phyloP scores from a whole-genome alignment of 306 rosid genomes.

The Hippophae gyantsensis region DNA sequence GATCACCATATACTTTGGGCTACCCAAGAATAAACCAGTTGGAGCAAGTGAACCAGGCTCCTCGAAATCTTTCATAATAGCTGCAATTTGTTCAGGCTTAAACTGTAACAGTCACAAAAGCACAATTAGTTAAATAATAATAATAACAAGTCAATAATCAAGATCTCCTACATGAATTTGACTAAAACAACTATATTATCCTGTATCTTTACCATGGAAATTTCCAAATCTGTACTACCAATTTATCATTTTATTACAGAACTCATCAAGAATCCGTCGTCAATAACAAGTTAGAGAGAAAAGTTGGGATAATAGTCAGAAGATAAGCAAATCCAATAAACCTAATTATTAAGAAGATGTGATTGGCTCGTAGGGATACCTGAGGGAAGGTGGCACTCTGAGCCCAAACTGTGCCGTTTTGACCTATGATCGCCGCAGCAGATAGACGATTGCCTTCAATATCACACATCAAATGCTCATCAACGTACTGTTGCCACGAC shows the following conservation, averaged over 20 bases:
- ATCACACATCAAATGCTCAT: conserved; percentile 64
- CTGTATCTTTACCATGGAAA: no score
- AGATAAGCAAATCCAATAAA: not conserved
- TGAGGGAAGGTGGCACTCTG: conserved; percentile 58
- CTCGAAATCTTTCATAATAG: conserved; percentile 35
- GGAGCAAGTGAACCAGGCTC: conserved; percentile 75
- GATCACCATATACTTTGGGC: conserved; percentile 73
- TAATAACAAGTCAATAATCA: no score
- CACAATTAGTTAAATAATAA: no score
- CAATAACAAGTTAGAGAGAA: no score
- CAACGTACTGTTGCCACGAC: conserved; percentile 82
- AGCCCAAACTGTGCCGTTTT: conserved; percentile 66
- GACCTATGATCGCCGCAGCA: conserved; percentile 58
- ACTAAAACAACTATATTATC: no score
- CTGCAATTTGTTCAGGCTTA: conserved; percentile 53
- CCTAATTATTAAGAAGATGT: not conserved
- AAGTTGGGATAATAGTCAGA: no score
- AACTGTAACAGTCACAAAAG: conserved; percentile 17
- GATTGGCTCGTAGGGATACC: conserved; percentile 12
- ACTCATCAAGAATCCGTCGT: no score
- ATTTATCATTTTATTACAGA: no score
- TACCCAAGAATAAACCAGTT: conserved; percentile 52
- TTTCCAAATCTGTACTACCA: no score
- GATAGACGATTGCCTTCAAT: conserved; percentile 47
- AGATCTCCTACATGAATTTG: no score